Base-by-base conservation (phyloP, 768 basidiomycete species). In the Holtermannia corniformis region DNA sequence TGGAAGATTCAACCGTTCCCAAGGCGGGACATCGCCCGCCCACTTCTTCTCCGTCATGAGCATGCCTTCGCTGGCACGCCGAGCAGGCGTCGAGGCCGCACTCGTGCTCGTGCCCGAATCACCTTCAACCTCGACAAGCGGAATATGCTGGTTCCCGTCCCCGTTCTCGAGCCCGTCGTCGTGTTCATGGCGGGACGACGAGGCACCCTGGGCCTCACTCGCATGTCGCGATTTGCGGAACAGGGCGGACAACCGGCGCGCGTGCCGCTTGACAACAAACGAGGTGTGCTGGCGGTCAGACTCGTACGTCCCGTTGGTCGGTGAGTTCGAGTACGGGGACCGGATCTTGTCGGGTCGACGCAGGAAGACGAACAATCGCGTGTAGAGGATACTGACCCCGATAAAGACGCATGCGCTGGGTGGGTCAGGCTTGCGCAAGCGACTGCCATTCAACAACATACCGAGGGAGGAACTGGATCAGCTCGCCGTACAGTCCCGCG, bases 291-390 rank as follows among this genome's bases (percentile, higher is more conserved):
- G 47, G n/a, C n/a, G n/a, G 7, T 37, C 32, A 37, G 32, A 37
- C 10, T 16, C 16, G 32, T 37, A 37, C 32, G 32, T 37, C 7
- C 26, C 28, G 22, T n/a, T 49, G n/a, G 46, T 52, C 20, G 51
- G 51, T 3, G 56, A 58, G 16, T 51, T 58, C 1, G 71, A 65
- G 40, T 61, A 60, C 3, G 57, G 58, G 22, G 65, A 56, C 19
- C 68, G 58, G 47, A 74, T 71, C 49, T 64, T 65, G 58, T 74
- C 72, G 0, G 72, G 72, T 37, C 72, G 64, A n/a, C 69, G 65
- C 5, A 74, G 65, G 52, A 74, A 74, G 51, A 74, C 64, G 56
- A 68, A 74, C 1, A 74, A 59, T 37, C 62, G 52, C 32, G 62
- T 59, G 58, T 74, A 74, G 12, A 72, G 51, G 49, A 70, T 51